Conservation (phyloP, 2,329 filamentous ascomycete genomes). For the Aspergillus tamarii region DNA sequence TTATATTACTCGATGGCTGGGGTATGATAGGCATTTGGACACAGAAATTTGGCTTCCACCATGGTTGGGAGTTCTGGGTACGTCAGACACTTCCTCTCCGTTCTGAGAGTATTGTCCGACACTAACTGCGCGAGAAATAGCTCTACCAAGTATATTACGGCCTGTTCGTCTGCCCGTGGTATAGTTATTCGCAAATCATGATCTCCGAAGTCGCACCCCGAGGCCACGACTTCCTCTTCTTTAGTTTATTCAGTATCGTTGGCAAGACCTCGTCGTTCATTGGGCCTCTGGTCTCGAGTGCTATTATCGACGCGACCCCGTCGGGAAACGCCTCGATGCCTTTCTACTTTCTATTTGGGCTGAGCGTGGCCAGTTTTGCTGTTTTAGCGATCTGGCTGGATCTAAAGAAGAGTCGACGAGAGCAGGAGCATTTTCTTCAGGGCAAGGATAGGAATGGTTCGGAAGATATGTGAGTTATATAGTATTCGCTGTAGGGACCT, state of each 20-base stretch:
- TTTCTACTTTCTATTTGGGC: conserved; percentile 67
- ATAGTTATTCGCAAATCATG: conserved; percentile 72
- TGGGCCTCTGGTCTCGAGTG: conserved; percentile 68
- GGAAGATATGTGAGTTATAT: neutral
- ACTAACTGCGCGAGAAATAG: conserved; percentile 17
- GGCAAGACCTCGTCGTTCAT: conserved; percentile 71
- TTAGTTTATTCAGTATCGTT: conserved; percentile 69
- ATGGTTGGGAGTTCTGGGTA: conserved; percentile 57
- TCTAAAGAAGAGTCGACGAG: conserved; percentile 61
- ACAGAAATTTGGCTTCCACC: conserved; percentile 56
- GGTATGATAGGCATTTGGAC: conserved; percentile 64
- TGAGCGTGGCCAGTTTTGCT: conserved; percentile 59
- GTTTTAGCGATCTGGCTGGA: conserved; percentile 61
- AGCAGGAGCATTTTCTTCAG: conserved; percentile 61
- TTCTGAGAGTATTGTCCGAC: neutral
- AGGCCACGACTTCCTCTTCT: conserved; percentile 72
- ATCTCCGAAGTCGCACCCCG: conserved; percentile 70
- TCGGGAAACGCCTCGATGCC: conserved; percentile 61
- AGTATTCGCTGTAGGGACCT: neutral
- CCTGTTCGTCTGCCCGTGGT: conserved; percentile 70
- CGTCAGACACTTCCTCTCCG: conserved; percentile 1
- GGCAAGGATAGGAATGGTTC: conserved; percentile 26
- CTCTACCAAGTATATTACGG: conserved; percentile 62
- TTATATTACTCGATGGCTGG: conserved; percentile 62
- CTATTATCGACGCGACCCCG: conserved; percentile 66